Base-by-base conservation (phyloP, 1,284 basidiomycete genomes). In the Pseudozyma sp. region DNA sequence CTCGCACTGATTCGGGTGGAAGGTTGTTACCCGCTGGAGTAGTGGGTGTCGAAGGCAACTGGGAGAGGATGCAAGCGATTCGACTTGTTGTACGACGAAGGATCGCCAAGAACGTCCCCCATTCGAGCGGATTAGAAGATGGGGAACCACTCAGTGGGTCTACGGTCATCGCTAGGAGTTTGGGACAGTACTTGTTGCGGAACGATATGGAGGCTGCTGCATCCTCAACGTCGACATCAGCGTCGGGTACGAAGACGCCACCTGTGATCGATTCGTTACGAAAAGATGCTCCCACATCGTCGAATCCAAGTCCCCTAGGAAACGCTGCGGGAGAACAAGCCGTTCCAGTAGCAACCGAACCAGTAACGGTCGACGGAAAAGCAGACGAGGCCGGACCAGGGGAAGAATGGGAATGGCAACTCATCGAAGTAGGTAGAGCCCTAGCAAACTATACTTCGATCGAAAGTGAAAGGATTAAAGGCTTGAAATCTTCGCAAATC, bases 401-500 rank as follows among this genome's bases (percentile, higher is more conserved):
- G 1, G 54, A 57, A 18, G 66, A 74, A 51, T 74, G 71, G 89
- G 67, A 87, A 18, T 91, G 90, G 87, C 92, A 96, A 76, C 87
- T 94, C 34, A 87, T 93, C 47, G 95, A 97, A 84, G 93, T 99
- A 34, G 97, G 95, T 0, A 89, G 95, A 47, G 97, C 96, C 0
- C 87, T 98, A 48, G 94, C 94, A 11, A 97, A 96, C 86, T 99
- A 97, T 84, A 98, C 97, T 82, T 96, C 92, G 47, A 91, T 90
- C 47, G 95, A 98, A 85, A 95, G 97, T 72, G 88, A 90, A 60
- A 89, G 91, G 67, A 92, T 98, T 67, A 95, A 93, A 85, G 95
- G 96, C 10, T 43, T 82, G 12, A 81, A 83, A 52, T 77, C 72
- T 31, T 91, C 93, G 0, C 89, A 93, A 65, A 91, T 98, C 47